Conservation (phyloP, 2,329 filamentous ascomycete genomes). For the Exophiala sp. region DNA sequence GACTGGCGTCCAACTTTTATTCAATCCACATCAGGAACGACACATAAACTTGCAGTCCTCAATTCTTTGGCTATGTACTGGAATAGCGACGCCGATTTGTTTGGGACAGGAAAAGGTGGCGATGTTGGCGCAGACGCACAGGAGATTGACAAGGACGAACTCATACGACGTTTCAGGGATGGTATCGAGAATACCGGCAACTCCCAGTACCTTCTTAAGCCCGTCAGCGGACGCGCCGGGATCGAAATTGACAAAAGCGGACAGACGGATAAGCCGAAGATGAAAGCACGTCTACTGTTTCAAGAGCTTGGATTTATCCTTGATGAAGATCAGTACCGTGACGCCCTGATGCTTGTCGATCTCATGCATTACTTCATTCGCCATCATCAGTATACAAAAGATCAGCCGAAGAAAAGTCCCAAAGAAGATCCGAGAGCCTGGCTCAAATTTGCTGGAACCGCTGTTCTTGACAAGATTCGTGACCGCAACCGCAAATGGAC, state of each 20-base stretch:
- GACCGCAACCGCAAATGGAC: constrained; percentile 91
- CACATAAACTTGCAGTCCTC: constrained; percentile 89
- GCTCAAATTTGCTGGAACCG: constrained; percentile 85
- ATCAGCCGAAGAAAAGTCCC: constrained; percentile 77
- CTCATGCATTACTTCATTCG: constrained; percentile 97
- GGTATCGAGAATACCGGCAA: constrained; percentile 74
- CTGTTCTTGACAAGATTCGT: constrained; percentile 89
- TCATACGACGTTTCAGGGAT: constrained; percentile 71
- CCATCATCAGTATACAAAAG: constrained; percentile 93
- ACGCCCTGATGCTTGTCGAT: constrained; percentile 96
- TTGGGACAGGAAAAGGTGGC: constrained; percentile 76
- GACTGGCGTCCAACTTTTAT: constrained; percentile 97
- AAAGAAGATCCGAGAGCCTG: constrained; percentile 91
- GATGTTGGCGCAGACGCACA: constrained; percentile 57
- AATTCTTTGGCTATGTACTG: constrained; percentile 92
- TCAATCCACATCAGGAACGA: constrained; percentile 75
- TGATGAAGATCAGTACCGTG: constrained; percentile 95
- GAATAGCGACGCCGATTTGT: constrained; percentile 86
- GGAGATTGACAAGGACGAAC: constrained; percentile 66
- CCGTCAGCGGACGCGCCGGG: constrained; percentile 91
- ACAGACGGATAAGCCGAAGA: constrained; percentile 71
- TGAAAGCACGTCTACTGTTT: constrained; percentile 88
- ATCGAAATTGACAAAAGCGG: constrained; percentile 94
- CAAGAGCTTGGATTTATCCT: constrained; percentile 98
- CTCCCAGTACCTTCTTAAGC: constrained; percentile 93